A percentile compares a stretch with the other conserved stretches of the same genome.
Conservation (phyloP, 306 rosid genomes). For the Rosa multiflora region DNA sequence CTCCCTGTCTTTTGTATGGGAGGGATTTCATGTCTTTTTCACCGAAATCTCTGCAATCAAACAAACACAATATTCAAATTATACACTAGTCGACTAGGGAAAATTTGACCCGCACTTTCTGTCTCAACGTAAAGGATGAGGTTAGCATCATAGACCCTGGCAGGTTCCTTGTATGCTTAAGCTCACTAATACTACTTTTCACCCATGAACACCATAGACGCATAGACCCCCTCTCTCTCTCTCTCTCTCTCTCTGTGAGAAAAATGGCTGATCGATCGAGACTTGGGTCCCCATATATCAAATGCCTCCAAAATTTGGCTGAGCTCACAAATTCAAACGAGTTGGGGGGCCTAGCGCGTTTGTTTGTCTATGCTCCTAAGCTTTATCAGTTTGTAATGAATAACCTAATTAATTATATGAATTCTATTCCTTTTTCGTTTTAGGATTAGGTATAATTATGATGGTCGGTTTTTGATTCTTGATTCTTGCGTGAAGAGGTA, state of each 20-base stretch:
- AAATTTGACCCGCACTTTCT: conserved; percentile 55
- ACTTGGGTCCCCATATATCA: conserved; percentile 49
- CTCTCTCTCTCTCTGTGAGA: not conserved
- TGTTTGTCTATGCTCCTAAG: conserved; percentile 19
- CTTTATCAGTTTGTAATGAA: not conserved
- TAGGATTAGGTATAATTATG: not conserved
- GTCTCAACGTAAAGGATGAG: conserved; percentile 51
- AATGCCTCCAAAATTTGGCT: conserved; percentile 54
- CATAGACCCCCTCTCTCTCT: not conserved
- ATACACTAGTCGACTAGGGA: conserved; percentile 13
- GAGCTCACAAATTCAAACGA: conserved; percentile 57
- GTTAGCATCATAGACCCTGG: conserved; percentile 47
- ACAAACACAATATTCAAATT: conserved; percentile 38
- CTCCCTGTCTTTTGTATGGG: not conserved
- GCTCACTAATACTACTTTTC: conserved; percentile 18
- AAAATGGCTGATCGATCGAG: not conserved
- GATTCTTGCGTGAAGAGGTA: not conserved
- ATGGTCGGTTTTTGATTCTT: not conserved
- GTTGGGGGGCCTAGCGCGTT: conserved; percentile 49
- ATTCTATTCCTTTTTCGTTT: not conserved
- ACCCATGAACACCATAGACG: conserved; percentile 7
- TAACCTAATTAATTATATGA: not conserved
- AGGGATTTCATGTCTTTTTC: conserved; percentile 53
- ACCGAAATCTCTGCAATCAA: conserved; percentile 66
- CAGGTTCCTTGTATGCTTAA: conserved; percentile 65